These are phyloP conservation scores for Micromonas pusilla DNA, from an alignment of 139 green algal genomes.

Conservation along the genomic window DNA sequence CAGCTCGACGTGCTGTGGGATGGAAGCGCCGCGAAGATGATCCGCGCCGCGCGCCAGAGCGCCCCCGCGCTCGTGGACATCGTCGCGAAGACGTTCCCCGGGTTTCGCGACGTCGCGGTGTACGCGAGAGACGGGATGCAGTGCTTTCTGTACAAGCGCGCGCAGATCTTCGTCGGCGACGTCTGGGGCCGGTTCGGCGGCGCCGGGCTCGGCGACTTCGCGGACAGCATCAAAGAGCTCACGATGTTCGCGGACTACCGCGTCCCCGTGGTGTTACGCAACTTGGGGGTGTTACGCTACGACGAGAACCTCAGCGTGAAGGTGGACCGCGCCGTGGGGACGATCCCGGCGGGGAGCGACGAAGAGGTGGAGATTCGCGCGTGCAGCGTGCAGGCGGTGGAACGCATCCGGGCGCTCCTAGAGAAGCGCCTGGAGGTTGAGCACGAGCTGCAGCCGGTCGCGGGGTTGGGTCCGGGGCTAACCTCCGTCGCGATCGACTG, in stretches of 20 bases:
- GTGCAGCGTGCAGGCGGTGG: conserved; percentile 29
- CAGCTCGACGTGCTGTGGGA: conserved; percentile 51
- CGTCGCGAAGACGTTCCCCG: conserved; percentile 58
- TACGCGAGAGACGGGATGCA: conserved; percentile 60
- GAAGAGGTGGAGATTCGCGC: conserved; percentile 41
- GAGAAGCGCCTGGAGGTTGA: not conserved
- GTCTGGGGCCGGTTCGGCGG: conserved; percentile 79
- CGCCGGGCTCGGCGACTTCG: conserved; percentile 58
- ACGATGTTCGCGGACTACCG: conserved; percentile 93
- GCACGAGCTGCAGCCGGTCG: not conserved
- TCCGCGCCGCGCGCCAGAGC: conserved; percentile 53
- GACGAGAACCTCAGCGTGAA: not conserved
- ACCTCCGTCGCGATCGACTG: conserved; percentile 7
- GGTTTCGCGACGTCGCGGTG: conserved; percentile 74
- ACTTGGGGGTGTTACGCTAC: conserved; percentile 33
- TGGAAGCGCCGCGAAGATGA: conserved; percentile 58
- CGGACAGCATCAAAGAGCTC: conserved; percentile 63
- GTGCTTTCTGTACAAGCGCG: conserved; percentile 89
- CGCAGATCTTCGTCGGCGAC: conserved; percentile 90
- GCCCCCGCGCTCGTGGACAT: conserved; percentile 64
- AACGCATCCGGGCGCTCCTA: conserved; percentile 10
- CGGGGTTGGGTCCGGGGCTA: not conserved
- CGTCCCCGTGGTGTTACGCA: conserved; percentile 33
- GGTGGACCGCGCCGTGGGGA: not conserved
- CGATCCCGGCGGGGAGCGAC: conserved; percentile 12